Evolutionary conservation across 768 basidiomycete genomes (phyloP).

Genomic region (Kwoniella pini): DNA sequence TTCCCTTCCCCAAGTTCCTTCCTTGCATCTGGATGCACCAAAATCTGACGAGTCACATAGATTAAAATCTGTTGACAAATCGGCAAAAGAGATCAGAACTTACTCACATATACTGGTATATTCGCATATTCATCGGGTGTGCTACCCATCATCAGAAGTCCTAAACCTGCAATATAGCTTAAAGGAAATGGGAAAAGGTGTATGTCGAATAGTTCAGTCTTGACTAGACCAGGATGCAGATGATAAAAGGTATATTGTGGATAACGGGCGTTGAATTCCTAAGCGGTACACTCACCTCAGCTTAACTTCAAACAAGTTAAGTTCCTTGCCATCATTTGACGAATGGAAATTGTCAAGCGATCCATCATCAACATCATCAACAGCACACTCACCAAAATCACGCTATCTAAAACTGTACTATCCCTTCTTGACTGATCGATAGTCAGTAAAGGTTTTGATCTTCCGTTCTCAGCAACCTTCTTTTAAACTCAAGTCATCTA

Average conservation of each 20-base stretch:
- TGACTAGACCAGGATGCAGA: constrained; percentile 23
- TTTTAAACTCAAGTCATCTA: constrained; percentile 31
- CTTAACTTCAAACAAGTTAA: neutral
- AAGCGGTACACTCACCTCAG: neutral
- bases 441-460: constrained; percentile 4
- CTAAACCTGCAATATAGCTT: constrained; percentile 11
- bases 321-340: too few species aligned
- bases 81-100: neutral
- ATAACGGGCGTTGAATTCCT: constrained; percentile 22
- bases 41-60: neutral
- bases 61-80: neutral
- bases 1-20: constrained; percentile 1
- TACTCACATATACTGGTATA: constrained; percentile 24
- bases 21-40: neutral
- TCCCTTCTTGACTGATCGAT: constrained; percentile 28
- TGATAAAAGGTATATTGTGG: constrained; percentile 25
- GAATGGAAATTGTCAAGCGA: too few species aligned
- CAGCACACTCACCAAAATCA: constrained; percentile 10
- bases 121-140: constrained; percentile 18
- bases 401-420: constrained; percentile 25
- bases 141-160: neutral
- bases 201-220: constrained; percentile 5
- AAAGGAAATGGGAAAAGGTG: constrained; percentile 23
- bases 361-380: too few species aligned
- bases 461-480: constrained; percentile 3